Conservation (phyloP, 805 yeast species). For the Sugiyamaella chiloensis region DNA sequence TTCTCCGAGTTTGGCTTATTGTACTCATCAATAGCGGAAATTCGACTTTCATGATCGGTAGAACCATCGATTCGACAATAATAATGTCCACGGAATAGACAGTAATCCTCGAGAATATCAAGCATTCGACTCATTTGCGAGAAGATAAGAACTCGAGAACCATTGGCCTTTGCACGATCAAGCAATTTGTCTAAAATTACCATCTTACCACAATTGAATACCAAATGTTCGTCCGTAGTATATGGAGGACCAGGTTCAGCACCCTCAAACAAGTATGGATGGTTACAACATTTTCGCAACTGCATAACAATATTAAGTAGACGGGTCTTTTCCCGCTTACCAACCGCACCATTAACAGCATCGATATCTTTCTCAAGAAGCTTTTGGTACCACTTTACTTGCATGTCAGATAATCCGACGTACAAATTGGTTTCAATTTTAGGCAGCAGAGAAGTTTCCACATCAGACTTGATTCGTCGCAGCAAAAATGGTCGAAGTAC, state of each 20-base stretch:
- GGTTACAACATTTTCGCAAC: slow-evolving; percentile 92
- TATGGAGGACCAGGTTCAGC: slow-evolving; percentile 99
- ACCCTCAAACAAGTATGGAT: slow-evolving; percentile 96
- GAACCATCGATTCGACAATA: slow-evolving; percentile 94
- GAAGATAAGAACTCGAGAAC: slow-evolving; percentile 86
- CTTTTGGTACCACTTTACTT: slow-evolving; percentile 84
- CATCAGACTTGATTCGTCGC: slow-evolving; percentile 89
- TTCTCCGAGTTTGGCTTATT: slow-evolving; percentile 78
- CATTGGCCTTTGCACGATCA: slow-evolving; percentile 65
- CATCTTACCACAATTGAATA: slow-evolving; percentile 89
- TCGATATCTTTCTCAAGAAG: slow-evolving; percentile 89
- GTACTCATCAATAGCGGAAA: slow-evolving; percentile 88
- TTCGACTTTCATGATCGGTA: slow-evolving; percentile 89
- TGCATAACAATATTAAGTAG: slow-evolving; percentile 94
- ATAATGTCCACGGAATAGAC: slow-evolving; percentile 74
- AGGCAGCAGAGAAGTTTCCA: slow-evolving; percentile 84
- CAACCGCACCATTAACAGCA: slow-evolving; percentile 95
- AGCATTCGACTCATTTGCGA: slow-evolving; percentile 90
- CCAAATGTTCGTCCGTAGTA: slow-evolving; percentile 91
- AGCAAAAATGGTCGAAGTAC: slow-evolving; percentile 83
- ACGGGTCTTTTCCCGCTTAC: slow-evolving; percentile 89
- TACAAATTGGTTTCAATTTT: slow-evolving; percentile 87
- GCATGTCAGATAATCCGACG: slow-evolving; percentile 96
- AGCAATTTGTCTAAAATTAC: slow-evolving; percentile 79
- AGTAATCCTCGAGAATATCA: slow-evolving; percentile 90